Evolutionary conservation across 441 rosid genomes (phyloP).

Genomic region (Populus hybrid): DNA sequence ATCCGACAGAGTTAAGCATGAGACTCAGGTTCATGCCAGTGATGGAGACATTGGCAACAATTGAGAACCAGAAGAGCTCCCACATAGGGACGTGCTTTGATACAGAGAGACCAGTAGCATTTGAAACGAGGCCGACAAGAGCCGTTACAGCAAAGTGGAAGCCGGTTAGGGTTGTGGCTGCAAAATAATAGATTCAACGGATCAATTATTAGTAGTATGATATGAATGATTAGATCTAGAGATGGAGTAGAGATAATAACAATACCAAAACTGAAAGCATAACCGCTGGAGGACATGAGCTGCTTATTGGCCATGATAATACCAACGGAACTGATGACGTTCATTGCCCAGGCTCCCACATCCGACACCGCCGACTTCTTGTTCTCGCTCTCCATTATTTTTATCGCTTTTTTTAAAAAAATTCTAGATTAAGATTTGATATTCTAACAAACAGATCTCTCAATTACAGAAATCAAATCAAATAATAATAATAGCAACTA

Average conservation of each 20-base stretch:
- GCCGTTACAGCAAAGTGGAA: constrained; percentile 94
- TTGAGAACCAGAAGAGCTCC: constrained; percentile 96
- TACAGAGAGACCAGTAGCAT: constrained; percentile 82
- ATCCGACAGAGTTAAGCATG: constrained; percentile 95
- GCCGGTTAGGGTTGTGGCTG: constrained; percentile 93
- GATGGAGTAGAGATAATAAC: not conserved
- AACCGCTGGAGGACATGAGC: constrained; percentile 82
- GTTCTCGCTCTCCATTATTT: constrained; percentile 48
- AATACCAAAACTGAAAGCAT: constrained; percentile 69
- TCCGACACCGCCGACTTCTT: constrained; percentile 61
- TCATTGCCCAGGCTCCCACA: constrained; percentile 88
- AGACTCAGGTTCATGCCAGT: constrained; percentile 94
- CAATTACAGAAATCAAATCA: not conserved
- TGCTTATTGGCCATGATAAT: constrained; percentile 88
- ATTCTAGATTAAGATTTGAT: not conserved
- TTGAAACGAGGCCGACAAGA: constrained; percentile 78
- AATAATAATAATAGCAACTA: no score
- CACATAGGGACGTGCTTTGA: constrained; percentile 82
- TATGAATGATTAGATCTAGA: not conserved
- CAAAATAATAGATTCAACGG: not conserved
- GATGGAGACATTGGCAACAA: constrained; percentile 84
- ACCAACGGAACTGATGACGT: constrained; percentile 79
- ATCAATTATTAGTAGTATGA: not conserved
- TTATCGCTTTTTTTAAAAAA: not conserved
- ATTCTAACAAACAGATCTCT: not conserved